Evolutionary conservation across 495 filamentous ascomycete species (phyloP), one percentile per base, ranked within the genome.

Genomic region (Trypethelium eluteriae): DNA sequence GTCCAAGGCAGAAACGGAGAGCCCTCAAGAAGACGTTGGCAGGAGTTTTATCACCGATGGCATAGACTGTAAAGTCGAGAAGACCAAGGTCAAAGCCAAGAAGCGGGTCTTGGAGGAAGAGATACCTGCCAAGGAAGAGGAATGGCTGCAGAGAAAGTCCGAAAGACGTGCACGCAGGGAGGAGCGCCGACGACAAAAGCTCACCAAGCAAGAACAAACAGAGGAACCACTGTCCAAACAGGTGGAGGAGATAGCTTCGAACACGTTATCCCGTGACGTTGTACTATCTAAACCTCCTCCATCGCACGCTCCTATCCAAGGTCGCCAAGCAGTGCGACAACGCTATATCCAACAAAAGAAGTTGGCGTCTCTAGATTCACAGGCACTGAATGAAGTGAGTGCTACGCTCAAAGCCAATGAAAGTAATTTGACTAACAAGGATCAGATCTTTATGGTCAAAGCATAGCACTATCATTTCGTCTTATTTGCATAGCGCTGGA

Each of bases 311-410:
- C 34, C 69, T 62, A 67, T 59, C 47, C 68, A 46, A 70, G 83
- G 79, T 35, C 81, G 88, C 63, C 86, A 89, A 72, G 78, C 84
- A 53, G 83, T 89, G 63, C 80, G 91, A 69, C 80, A 85, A 63
- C 81, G 88, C 59, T 87, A 89, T 71, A 93, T 93, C 71, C 86
- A 84, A 47, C 88, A 91, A 70, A 95, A 95, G 78, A 86, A 83
- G 73, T 83, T 84, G 79, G 89, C 90, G 2, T 81, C 87, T 53
- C 79, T 88, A 76, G 87, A 93, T 74, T 79, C 81, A 44, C 84
- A 85, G 70, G 88, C 89, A 5, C 76, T 93, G 63, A 91, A 91
- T 68, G 88, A 93, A 84, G 89, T 90, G 76, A 75, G 77, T 73
- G 7, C 14, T 49, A 14, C 35, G 14, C 18, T 16, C 5, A 57